Conservation (phyloP, 164 flowering plant genomes). For the Aristolochia contorta region DNA sequence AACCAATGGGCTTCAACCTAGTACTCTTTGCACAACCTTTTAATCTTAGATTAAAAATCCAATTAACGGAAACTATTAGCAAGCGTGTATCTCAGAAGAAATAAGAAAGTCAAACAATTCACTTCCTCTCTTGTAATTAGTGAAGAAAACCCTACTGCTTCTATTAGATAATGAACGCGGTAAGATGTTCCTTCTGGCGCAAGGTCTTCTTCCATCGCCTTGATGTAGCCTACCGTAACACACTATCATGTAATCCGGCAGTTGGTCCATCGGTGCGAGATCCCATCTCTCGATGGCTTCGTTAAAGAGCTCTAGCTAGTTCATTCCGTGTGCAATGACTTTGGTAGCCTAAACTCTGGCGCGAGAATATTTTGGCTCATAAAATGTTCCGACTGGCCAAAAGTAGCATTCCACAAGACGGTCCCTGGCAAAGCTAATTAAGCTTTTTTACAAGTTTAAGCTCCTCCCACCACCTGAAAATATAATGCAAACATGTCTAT, state of each 20-base stretch:
- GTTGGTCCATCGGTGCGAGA: no score
- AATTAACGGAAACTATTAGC: background rate
- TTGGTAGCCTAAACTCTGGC: background rate
- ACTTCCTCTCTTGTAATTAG: no score
- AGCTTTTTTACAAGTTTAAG: background rate
- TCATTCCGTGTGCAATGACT: background rate
- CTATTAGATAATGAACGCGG: no score
- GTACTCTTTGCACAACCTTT: slow-evolving; percentile 14
- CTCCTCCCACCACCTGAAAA: slow-evolving; percentile 6
- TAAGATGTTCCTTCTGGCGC: background rate
- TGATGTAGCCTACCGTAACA: background rate
- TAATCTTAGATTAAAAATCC: slow-evolving; percentile 13
- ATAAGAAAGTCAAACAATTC: background rate
- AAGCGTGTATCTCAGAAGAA: background rate
- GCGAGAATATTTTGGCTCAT: slow-evolving; percentile 3
- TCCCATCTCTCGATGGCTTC: background rate
- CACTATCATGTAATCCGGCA: no score
- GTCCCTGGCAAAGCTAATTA: background rate
- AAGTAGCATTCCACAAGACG: slow-evolving; percentile 3
- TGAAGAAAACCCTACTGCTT: no score
- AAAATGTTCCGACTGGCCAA: background rate
- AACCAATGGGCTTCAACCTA: slow-evolving; percentile 27
- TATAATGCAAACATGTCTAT: background rate
- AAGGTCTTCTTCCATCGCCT: slow-evolving; percentile 5
- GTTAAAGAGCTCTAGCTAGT: background rate